Percentiles rank a stretch among this genome's conserved stretches.
These are phyloP conservation scores for Linnemannia hyalina DNA, from an alignment of 192 early-diverging fungal species.

Conservation along the genomic window DNA sequence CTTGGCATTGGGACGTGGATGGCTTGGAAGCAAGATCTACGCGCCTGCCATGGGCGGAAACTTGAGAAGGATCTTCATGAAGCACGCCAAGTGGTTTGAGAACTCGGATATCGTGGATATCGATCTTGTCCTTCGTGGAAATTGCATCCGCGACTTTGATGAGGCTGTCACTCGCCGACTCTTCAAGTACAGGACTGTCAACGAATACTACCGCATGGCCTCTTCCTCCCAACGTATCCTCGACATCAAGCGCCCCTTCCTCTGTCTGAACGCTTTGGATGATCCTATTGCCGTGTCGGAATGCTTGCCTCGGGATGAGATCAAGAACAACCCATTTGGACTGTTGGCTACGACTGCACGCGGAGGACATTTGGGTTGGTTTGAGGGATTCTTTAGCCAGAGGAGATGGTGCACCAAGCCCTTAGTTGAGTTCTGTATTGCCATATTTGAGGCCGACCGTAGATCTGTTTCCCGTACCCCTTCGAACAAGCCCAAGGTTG, in stretches of 20 bases:
- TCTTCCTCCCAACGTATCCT: constrained; percentile 72
- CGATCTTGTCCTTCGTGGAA: constrained; percentile 61
- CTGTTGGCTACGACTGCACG: constrained; percentile 82
- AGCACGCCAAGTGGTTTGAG: constrained; percentile 47
- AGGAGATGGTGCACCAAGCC: constrained; percentile 75
- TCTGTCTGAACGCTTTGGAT: constrained; percentile 89
- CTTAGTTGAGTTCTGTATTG: constrained; percentile 75
- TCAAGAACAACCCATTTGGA: constrained; percentile 81
- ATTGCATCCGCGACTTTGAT: constrained; percentile 87
- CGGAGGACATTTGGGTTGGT: constrained; percentile 96
- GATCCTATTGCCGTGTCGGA: constrained; percentile 87
- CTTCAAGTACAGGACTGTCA: constrained; percentile 85
- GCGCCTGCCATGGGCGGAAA: constrained; percentile 64
- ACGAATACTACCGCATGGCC: constrained; percentile 84
- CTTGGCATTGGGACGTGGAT: constrained; percentile 50
- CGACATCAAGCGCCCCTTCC: constrained; percentile 79
- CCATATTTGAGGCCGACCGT: constrained; percentile 62
- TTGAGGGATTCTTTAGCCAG: constrained; percentile 66
- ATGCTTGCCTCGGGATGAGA: constrained; percentile 80
- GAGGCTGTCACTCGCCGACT: constrained; percentile 76
- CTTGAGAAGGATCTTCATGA: constrained; percentile 58
- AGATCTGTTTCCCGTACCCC: constrained; percentile 32
- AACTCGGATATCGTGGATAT: constrained; percentile 30
- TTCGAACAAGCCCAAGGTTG: neutral
- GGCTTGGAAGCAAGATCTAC: constrained; percentile 57